Evolutionary conservation across 108 stramenopile genomes (phyloP).

Genomic region (Fragilariopsis cylindrus): DNA sequence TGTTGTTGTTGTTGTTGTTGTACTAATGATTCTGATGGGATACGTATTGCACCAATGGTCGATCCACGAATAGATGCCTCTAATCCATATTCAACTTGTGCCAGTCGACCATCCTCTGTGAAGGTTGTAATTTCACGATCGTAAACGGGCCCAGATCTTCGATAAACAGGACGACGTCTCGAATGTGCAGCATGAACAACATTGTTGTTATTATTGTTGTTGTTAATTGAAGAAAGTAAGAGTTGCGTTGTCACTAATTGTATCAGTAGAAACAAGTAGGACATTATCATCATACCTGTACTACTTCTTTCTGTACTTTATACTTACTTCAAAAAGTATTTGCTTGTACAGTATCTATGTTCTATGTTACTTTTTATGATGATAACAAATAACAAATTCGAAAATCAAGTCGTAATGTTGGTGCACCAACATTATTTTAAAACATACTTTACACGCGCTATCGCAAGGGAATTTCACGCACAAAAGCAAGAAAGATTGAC

Average conservation of each 20-base stretch:
- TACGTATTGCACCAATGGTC: conserved; percentile 18
- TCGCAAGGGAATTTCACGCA: too few relatives aligned
- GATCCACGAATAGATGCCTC: conserved; percentile 57
- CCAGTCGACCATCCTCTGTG: conserved; percentile 56
- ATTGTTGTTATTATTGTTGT: background rate
- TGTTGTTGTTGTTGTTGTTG: too few relatives aligned
- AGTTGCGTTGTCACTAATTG: background rate
- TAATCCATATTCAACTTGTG: conserved; percentile 74
- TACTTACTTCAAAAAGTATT: background rate
- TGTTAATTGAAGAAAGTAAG: background rate
- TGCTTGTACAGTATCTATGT: background rate
- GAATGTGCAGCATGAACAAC: conserved; percentile 47
- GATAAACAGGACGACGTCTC: conserved; percentile 35
- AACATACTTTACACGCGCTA: too few relatives aligned
- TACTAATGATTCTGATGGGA: background rate
- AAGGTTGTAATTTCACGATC: conserved; percentile 81
- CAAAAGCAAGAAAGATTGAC: too few relatives aligned
- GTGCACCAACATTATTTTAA: too few relatives aligned
- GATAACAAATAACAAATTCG: too few relatives aligned
- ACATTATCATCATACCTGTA: background rate
- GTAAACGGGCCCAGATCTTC: conserved; percentile 30
- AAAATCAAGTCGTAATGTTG: too few relatives aligned
- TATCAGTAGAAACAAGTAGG: background rate
- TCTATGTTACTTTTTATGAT: background rate
- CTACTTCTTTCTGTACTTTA: too few relatives aligned